phyloP scores from a whole-genome alignment of 768 basidiomycete species.

The Boletus rufocinnamomeus region DNA sequence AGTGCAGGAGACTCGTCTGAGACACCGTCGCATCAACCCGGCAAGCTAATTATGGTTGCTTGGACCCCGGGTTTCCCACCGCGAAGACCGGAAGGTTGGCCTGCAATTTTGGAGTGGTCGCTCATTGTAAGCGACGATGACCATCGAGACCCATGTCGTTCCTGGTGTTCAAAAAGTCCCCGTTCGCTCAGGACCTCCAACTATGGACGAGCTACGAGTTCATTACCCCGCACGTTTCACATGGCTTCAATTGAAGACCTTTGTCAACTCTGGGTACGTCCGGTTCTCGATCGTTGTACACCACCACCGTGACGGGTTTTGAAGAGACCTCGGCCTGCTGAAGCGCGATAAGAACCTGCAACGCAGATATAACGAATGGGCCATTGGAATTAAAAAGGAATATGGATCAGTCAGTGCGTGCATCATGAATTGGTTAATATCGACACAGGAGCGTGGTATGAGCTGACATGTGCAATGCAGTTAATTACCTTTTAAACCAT shows the following conservation, averaged over 20 bases:
- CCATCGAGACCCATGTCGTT: constrained; percentile 14
- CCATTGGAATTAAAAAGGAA: constrained; percentile 49
- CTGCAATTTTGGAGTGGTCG: not conserved
- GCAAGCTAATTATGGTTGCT: not conserved
- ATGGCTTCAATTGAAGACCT: constrained; percentile 73
- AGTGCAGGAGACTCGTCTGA: no score
- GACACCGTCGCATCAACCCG: no score
- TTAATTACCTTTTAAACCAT: constrained; percentile 67
- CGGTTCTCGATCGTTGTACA: not conserved
- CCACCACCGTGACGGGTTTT: not conserved
- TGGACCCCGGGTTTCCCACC: constrained; percentile 1
- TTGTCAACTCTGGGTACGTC: constrained; percentile 74
- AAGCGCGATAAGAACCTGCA: constrained; percentile 75
- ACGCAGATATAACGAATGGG: constrained; percentile 63
- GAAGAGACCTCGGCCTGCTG: constrained; percentile 78
- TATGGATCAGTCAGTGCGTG: constrained; percentile 68
- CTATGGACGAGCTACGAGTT: constrained; percentile 60
- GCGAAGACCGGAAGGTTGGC: not conserved
- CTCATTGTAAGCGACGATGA: constrained; percentile 13
- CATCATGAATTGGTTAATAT: not conserved
- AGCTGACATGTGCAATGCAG: constrained; percentile 37
- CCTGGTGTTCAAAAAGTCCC: constrained; percentile 32
- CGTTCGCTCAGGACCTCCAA: constrained; percentile 63
- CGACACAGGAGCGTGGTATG: not conserved
- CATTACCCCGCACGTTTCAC: constrained; percentile 78